phyloP scores from a whole-genome alignment of 2,329 filamentous ascomycete species.

The Cryphonectria carpinicola region DNA sequence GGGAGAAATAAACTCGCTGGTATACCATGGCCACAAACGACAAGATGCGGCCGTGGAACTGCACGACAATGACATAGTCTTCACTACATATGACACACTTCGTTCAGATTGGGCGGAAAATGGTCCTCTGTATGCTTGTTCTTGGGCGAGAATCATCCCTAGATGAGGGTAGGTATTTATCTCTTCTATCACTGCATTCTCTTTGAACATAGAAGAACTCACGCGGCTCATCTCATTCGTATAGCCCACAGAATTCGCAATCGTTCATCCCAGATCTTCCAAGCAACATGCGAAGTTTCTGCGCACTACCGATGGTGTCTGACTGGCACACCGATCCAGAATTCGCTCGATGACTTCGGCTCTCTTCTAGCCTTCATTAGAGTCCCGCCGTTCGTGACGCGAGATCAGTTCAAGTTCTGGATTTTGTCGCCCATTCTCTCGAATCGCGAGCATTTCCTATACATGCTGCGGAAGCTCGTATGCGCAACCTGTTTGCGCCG shows the following conservation, averaged over 20 bases:
- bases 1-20: constrained; percentile 24
- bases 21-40: constrained; percentile 33
- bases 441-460: constrained; percentile 26
- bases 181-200: background rate
- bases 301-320: constrained; percentile 43
- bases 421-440: constrained; percentile 34
- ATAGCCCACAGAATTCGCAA: constrained; percentile 45
- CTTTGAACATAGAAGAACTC: constrained; percentile 15
- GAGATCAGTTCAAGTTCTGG: constrained; percentile 31
- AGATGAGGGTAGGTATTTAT: constrained; percentile 42
- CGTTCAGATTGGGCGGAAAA: constrained; percentile 32
- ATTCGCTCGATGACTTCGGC: constrained; percentile 45
- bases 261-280: constrained; percentile 37
- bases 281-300: constrained; percentile 34
- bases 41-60: constrained; percentile 25
- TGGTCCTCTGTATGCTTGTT: constrained; percentile 19
- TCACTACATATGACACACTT: constrained; percentile 40
- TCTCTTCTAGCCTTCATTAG: constrained; percentile 42
- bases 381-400: constrained; percentile 33
- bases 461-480: constrained; percentile 34
- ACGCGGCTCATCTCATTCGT: constrained; percentile 16
- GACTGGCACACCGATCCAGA: constrained; percentile 47
- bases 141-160: constrained; percentile 42
- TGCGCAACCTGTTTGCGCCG: constrained; percentile 38
- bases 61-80: constrained; percentile 35